Conservation (phyloP, 176 grass and related monocot species). For the Lolium rigidum region DNA sequence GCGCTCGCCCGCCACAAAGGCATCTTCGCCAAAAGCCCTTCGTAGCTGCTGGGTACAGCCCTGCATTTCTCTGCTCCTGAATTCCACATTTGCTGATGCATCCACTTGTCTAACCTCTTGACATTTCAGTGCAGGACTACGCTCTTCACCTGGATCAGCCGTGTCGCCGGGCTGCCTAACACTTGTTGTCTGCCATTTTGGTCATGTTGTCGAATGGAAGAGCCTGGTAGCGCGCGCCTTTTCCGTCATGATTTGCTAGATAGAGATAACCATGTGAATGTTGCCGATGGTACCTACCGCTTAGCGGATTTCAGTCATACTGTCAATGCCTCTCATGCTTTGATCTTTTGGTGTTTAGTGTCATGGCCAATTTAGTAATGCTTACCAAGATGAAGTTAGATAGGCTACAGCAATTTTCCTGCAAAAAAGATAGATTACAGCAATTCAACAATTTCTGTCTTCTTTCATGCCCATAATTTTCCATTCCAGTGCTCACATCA, state of each 20-base stretch:
- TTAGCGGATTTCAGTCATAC: neutral
- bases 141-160: neutral
- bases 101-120: neutral
- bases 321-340: neutral
- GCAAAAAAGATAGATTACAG: too few species aligned
- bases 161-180: neutral
- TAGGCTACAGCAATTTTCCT: neutral
- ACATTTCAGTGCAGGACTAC: neutral
- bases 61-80: neutral
- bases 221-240: neutral
- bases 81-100: neutral
- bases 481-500: neutral
- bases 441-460: too few species aligned
- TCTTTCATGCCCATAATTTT: neutral
- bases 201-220: neutral
- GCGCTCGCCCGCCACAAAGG: slow-evolving; percentile 31
- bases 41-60: neutral
- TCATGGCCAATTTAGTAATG: neutral
- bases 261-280: neutral
- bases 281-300: too few species aligned
- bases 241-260: neutral
- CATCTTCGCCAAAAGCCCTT: slow-evolving; percentile 27
- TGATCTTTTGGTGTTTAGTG: neutral
- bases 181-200: neutral
- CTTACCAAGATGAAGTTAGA: neutral